These are phyloP conservation scores for Pseudocercospora pini-densiflorae DNA, from an alignment of 2,329 filamentous ascomycete genomes.

Conservation along the genomic window DNA sequence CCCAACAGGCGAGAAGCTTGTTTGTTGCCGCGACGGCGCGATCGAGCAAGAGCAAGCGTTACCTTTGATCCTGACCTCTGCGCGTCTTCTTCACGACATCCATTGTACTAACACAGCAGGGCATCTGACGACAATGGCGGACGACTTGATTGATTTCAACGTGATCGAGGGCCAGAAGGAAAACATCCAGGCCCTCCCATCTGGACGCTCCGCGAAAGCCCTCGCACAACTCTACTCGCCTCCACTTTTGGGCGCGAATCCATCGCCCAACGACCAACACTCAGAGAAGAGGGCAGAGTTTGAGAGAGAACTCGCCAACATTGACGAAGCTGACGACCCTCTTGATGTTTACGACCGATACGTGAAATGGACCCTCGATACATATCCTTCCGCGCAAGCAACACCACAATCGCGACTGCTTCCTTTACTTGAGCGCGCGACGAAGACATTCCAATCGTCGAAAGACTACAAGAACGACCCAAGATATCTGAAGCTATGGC, in stretches of 20 bases:
- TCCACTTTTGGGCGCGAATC: conserved; percentile 42
- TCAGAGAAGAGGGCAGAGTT: conserved; percentile 81
- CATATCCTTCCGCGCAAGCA: conserved; percentile 92
- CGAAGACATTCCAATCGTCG: conserved; percentile 84
- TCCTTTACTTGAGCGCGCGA: conserved; percentile 87
- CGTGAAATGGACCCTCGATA: conserved; percentile 93
- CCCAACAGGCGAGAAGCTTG: not conserved
- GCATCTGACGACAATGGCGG: conserved; percentile 36
- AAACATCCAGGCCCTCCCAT: conserved; percentile 92
- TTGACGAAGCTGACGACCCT: conserved; percentile 90
- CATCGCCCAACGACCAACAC: conserved; percentile 71
- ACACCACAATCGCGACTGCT: conserved; percentile 90
- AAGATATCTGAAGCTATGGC: conserved; percentile 89
- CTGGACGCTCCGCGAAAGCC: conserved; percentile 85
- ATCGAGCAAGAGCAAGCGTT: too few species aligned
- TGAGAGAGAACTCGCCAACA: conserved; percentile 77
- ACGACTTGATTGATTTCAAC: conserved; percentile 70
- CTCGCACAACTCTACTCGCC: conserved; percentile 79
- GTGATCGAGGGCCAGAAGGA: conserved; percentile 97
- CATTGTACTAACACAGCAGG: conserved; percentile 13
- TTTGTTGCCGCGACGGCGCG: not conserved
- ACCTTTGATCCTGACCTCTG: not conserved
- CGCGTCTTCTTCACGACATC: not conserved
- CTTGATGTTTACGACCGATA: conserved; percentile 96
- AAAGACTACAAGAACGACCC: conserved; percentile 93